Evolutionary conservation across 805 yeast species (phyloP).

Genomic region (Hanseniaspora meyeri): DNA sequence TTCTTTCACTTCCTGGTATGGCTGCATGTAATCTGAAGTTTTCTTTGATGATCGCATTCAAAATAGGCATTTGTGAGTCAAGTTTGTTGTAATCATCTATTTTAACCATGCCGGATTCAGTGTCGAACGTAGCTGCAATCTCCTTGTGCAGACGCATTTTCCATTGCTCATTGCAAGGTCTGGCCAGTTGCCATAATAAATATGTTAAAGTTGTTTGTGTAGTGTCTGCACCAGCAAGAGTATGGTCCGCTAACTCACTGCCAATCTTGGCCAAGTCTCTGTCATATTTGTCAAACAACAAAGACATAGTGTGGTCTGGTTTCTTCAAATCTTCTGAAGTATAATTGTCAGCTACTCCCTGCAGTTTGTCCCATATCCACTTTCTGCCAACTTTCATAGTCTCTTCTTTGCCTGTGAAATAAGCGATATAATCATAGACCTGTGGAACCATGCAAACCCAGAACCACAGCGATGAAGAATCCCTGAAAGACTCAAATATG

Average conservation of each 20-base stretch:
- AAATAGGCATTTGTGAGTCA: constrained; percentile 37
- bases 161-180: constrained; percentile 34
- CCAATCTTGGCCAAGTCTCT: constrained; percentile 16
- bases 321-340: constrained; percentile 14
- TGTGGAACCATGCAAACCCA: constrained; percentile 52
- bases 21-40: constrained; percentile 52
- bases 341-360: constrained; percentile 15
- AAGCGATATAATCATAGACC: constrained; percentile 40
- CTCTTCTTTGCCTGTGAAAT: constrained; percentile 26
- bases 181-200: constrained; percentile 45
- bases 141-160: constrained; percentile 42
- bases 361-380: constrained; percentile 34
- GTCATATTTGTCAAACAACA: constrained; percentile 9
- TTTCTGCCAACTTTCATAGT: constrained; percentile 32
- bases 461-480: constrained; percentile 49
- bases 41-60: constrained; percentile 54
- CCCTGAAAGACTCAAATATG: constrained; percentile 34
- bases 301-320: constrained; percentile 14
- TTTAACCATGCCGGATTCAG: constrained; percentile 20
- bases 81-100: constrained; percentile 29
- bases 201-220: constrained; percentile 56
- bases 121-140: constrained; percentile 26
- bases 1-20: constrained; percentile 63
- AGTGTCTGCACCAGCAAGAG: constrained; percentile 70
- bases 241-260: constrained; percentile 47